Conservation (phyloP, 2,329 filamentous ascomycete genomes). For the Aspergillus novofumigatus region DNA sequence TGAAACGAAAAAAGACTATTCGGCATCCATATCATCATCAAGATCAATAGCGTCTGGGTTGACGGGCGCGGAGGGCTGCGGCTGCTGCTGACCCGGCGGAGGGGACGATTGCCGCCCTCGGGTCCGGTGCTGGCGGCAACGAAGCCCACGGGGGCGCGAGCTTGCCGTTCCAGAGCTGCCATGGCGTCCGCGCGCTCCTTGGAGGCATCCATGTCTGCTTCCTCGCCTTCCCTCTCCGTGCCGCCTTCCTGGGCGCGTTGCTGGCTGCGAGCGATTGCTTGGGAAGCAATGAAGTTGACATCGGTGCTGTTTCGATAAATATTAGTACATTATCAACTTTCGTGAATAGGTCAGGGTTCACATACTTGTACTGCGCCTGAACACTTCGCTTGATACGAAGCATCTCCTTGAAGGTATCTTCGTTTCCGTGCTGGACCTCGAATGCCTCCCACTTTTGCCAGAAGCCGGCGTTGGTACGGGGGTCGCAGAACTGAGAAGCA, state of each 20-base stretch:
- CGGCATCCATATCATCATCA: slow-evolving; percentile 53
- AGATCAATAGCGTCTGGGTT: slow-evolving; percentile 89
- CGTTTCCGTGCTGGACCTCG: slow-evolving; percentile 96
- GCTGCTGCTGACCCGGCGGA: slow-evolving; percentile 27
- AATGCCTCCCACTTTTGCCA: slow-evolving; percentile 98
- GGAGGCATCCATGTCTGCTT: slow-evolving; percentile 42
- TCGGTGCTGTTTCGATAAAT: slow-evolving; percentile 60
- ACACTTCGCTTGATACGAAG: slow-evolving; percentile 94
- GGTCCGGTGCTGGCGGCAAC: slow-evolving; percentile 78
- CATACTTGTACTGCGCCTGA: slow-evolving; percentile 89
- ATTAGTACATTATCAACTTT: slow-evolving; percentile 31
- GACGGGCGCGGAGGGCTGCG: slow-evolving; percentile 42
- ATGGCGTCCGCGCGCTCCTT: slow-evolving; percentile 69
- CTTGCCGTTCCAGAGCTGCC: slow-evolving; percentile 81
- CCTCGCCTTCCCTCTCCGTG: slow-evolving; percentile 28
- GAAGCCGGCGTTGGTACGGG: slow-evolving; percentile 80
- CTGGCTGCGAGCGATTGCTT: slow-evolving; percentile 81
- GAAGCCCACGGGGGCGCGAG: slow-evolving; percentile 84
- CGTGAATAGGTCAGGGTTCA: slow-evolving; percentile 8
- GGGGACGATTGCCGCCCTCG: slow-evolving; percentile 55
- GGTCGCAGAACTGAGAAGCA: slow-evolving; percentile 95
- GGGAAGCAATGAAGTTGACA: slow-evolving; percentile 96
- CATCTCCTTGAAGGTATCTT: slow-evolving; percentile 99
- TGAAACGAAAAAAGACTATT: slow-evolving; percentile 16
- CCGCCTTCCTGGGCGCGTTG: slow-evolving; percentile 43